Evolutionary conservation across 768 basidiomycete species (phyloP).

Genomic region (Albatrellus ellisii): DNA sequence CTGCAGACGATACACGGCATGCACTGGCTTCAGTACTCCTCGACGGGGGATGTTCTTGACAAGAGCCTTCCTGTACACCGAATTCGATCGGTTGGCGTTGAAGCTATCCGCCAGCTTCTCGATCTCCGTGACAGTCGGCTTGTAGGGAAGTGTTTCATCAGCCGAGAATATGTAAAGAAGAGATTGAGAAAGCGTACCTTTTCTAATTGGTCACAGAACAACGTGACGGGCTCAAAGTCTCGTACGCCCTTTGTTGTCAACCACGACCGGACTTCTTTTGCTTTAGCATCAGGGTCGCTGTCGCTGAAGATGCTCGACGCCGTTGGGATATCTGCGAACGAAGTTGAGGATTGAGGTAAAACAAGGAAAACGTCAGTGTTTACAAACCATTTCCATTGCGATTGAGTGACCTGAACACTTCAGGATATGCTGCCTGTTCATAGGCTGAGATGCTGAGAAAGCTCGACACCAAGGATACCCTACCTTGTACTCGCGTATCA

Average conservation of each 20-base stretch:
- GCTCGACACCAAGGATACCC: not conserved
- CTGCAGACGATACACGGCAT: slow-evolving; percentile 81
- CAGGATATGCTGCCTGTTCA: slow-evolving; percentile 61
- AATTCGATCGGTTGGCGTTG: slow-evolving; percentile 41
- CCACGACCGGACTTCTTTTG: slow-evolving; percentile 78
- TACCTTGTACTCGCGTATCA: slow-evolving; percentile 79
- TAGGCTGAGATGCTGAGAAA: slow-evolving; percentile 1
- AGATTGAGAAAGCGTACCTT: slow-evolving; percentile 37
- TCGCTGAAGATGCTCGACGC: slow-evolving; percentile 45
- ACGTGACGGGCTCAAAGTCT: slow-evolving; percentile 85
- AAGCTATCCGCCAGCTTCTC: slow-evolving; percentile 65
- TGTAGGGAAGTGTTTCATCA: slow-evolving; percentile 1
- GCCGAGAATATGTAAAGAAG: not conserved
- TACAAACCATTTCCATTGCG: slow-evolving; percentile 54
- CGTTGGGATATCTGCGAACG: slow-evolving; percentile 54
- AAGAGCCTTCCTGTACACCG: slow-evolving; percentile 78
- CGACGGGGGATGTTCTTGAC: slow-evolving; percentile 89
- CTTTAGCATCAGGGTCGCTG: slow-evolving; percentile 48
- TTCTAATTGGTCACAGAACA: slow-evolving; percentile 84
- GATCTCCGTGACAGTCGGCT: slow-evolving; percentile 72
- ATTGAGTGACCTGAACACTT: slow-evolving; percentile 67
- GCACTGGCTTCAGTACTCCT: slow-evolving; percentile 85
- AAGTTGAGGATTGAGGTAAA: not conserved
- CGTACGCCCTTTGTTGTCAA: slow-evolving; percentile 75
- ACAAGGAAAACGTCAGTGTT: slow-evolving; percentile 1